Evolutionary conservation across 768 basidiomycete species (phyloP).

Genomic region (Lanmaoa rubissima): DNA sequence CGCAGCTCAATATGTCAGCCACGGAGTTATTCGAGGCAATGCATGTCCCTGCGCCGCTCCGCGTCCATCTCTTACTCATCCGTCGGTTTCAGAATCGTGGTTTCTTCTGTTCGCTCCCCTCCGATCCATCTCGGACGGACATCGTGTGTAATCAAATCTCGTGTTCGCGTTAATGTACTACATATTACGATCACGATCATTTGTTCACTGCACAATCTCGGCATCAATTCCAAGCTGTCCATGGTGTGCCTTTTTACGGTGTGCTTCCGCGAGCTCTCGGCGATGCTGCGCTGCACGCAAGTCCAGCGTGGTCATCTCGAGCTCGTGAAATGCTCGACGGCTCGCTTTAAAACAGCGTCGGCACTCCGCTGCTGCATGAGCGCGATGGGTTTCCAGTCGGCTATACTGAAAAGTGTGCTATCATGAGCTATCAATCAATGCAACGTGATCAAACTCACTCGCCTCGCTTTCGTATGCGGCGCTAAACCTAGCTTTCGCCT

Average conservation of each 20-base stretch:
- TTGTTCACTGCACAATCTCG: conserved; percentile 22
- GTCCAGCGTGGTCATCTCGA: conserved; percentile 60
- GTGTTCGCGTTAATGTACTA: conserved; percentile 31
- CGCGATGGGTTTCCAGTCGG: conserved; percentile 39
- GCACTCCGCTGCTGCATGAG: conserved; percentile 40
- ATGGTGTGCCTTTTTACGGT: conserved; percentile 58
- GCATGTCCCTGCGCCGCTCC: conserved; percentile 32
- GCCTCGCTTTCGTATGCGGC: conserved; percentile 27
- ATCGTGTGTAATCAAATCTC: conserved; percentile 71
- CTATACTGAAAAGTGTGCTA: conserved; percentile 20
- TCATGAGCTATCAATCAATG: conserved; percentile 5
- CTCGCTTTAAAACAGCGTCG: conserved; percentile 38
- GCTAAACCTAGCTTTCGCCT: conserved; percentile 29
- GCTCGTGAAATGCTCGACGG: conserved; percentile 56
- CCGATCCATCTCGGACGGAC: conserved; percentile 61
- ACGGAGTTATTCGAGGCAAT: conserved; percentile 65
- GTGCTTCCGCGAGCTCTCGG: conserved; percentile 54
- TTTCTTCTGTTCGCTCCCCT: conserved; percentile 68
- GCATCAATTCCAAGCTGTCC: conserved; percentile 63
- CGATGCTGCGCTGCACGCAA: conserved; percentile 56
- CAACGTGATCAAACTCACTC: conserved; percentile 6
- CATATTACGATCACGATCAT: conserved; percentile 27
- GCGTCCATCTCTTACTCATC: conserved; percentile 7
- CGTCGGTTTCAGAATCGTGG: conserved; percentile 48
- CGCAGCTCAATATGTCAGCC: conserved; percentile 60